Conservation (phyloP, 306 rosid species). For the Astragalus membranaceus region DNA sequence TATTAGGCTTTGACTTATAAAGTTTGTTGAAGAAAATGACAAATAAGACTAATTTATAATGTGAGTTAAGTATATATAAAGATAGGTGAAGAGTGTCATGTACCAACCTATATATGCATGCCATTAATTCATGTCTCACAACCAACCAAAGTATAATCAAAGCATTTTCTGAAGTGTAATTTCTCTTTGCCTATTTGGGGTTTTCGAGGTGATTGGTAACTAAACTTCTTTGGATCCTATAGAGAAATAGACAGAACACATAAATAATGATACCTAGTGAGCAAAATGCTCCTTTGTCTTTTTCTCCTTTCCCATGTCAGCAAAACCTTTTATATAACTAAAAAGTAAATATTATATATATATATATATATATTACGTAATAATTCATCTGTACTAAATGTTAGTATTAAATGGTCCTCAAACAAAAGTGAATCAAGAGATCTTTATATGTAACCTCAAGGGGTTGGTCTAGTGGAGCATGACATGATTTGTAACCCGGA, state of each 20-base stretch:
- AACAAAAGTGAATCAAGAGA: too few species aligned
- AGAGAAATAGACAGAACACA: neutral
- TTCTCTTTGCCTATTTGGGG: neutral
- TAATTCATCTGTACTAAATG: too few species aligned
- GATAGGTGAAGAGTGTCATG: neutral
- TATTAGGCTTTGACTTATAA: slow-evolving; percentile 7
- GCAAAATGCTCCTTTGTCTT: neutral
- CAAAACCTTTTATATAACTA: neutral
- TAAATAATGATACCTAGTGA: neutral
- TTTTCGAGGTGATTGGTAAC: neutral
- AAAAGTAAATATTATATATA: too few species aligned
- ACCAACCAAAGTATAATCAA: neutral
- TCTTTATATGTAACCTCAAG: too few species aligned
- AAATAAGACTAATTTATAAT: neutral
- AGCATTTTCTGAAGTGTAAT: neutral
- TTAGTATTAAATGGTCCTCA: too few species aligned
- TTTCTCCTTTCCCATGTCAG: neutral
- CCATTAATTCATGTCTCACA: neutral
- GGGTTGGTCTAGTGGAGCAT: too few species aligned
- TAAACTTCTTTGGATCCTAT: neutral
- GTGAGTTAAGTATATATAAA: neutral
- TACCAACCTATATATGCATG: neutral
- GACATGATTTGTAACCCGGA: too few species aligned
- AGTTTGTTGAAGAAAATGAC: slow-evolving; percentile 19
- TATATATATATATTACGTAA: too few species aligned